phyloP scores from a whole-genome alignment of 2,329 filamentous ascomycete genomes.

The Penicillium sp. region DNA sequence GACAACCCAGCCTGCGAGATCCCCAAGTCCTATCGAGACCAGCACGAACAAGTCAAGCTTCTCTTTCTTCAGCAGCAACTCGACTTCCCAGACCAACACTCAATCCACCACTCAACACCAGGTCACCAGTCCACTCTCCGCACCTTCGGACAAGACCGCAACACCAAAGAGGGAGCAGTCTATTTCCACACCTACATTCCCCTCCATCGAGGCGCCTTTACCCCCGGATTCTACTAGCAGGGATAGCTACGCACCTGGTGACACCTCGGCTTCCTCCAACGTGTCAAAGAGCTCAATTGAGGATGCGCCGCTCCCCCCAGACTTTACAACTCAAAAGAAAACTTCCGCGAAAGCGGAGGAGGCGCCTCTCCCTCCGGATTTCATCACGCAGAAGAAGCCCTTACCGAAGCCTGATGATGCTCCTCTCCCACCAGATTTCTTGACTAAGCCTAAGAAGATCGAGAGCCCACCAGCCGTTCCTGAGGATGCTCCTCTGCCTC shows the following conservation, averaged over 20 bases:
- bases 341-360: conserved; percentile 10
- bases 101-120: conserved; percentile 20
- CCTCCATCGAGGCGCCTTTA: conserved; percentile 39
- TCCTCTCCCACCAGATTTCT: conserved; percentile 29
- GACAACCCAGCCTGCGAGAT: conserved; percentile 19
- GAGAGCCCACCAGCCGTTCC: not conserved
- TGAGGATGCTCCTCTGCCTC: not conserved
- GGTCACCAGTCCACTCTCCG: conserved; percentile 30
- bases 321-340: conserved; percentile 16
- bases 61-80: conserved; percentile 29
- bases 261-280: conserved; percentile 49
- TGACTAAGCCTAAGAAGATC: not conserved
- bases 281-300: conserved; percentile 42
- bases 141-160: conserved; percentile 34
- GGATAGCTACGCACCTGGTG: conserved; percentile 45
- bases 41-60: conserved; percentile 33
- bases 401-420: conserved; percentile 15
- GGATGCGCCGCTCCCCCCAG: conserved; percentile 40
- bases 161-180: conserved; percentile 36
- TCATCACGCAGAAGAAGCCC: not conserved
- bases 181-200: conserved; percentile 32
- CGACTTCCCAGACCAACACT: conserved; percentile 3
- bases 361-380: conserved; percentile 3
- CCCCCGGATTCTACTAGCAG: conserved; percentile 51
- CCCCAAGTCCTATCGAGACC: conserved; percentile 24